Percentiles rank a stretch among this genome's conserved stretches.
These are phyloP conservation scores for Coccomyxa subellipsoidea DNA, from an alignment of 163 green algal species.

Conservation along the genomic window DNA sequence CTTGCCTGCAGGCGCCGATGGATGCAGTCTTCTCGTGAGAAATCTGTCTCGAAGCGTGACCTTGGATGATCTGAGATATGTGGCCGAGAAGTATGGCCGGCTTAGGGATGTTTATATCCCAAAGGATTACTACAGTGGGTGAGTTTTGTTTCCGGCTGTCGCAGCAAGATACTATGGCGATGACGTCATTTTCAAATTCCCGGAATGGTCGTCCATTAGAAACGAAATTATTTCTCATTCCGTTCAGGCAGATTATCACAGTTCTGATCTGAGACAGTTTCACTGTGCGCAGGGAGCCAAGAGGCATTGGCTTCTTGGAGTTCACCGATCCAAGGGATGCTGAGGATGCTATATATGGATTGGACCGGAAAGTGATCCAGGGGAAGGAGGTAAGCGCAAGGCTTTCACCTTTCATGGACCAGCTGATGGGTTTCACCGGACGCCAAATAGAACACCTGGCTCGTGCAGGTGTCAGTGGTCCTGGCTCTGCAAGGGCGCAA, in stretches of 20 bases:
- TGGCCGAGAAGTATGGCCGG: conserved; percentile 42
- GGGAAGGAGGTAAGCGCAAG: conserved; percentile 23
- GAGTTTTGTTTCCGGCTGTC: conserved; percentile 25
- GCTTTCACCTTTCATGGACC: no score
- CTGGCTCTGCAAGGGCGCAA: conserved; percentile 60
- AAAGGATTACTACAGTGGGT: conserved; percentile 38
- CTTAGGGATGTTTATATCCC: conserved; percentile 46
- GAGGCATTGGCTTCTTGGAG: conserved; percentile 81
- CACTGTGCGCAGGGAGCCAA: conserved; percentile 9
- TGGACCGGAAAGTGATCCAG: conserved; percentile 48
- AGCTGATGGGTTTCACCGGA: no score
- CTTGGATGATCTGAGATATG: conserved; percentile 41
- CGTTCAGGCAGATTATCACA: no score
- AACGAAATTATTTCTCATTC: no score
- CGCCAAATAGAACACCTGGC: no score
- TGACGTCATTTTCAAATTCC: neutral
- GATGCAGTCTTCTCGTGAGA: conserved; percentile 1
- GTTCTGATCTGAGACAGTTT: no score
- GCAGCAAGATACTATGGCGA: conserved; percentile 6
- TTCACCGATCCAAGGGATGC: conserved; percentile 70
- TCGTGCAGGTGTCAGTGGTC: conserved; percentile 35
- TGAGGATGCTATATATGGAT: conserved; percentile 64
- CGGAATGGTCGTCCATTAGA: no score
- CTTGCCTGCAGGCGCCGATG: neutral
- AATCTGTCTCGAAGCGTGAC: neutral